A percentile compares a stretch with the other conserved stretches of the same genome.
Conservation (phyloP, 2,329 filamentous ascomycete genomes). For the Tolypocladium nubicola region DNA sequence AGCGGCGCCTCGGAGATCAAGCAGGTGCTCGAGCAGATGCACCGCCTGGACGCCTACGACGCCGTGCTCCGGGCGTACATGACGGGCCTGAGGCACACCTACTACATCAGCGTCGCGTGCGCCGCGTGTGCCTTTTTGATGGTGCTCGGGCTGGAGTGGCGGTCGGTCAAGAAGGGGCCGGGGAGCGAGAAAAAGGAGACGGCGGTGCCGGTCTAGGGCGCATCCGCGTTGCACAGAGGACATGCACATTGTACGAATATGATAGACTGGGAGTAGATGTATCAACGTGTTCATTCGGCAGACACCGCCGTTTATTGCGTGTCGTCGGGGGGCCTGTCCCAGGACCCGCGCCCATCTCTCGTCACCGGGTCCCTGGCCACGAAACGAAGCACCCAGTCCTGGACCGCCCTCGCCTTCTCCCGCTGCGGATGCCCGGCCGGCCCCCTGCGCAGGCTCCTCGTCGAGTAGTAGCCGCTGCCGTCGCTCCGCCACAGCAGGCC, state of each 20-base stretch:
- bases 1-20: constrained; percentile 41
- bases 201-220: constrained; percentile 8
- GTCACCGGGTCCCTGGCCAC: constrained; percentile 33
- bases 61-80: constrained; percentile 38
- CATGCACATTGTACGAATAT: not conserved
- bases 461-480: constrained; percentile 44
- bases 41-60: constrained; percentile 28
- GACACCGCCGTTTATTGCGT: constrained; percentile 17
- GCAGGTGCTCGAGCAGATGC: constrained; percentile 28
- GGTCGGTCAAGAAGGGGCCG: constrained; percentile 37
- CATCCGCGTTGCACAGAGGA: not conserved
- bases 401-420: constrained; percentile 55
- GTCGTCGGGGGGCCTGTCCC: constrained; percentile 30
- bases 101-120: constrained; percentile 39
- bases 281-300: not conserved
- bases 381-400: constrained; percentile 66
- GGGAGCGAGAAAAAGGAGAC: constrained; percentile 15
- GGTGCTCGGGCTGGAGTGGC: constrained; percentile 37
- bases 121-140: constrained; percentile 34
- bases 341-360: constrained; percentile 13
- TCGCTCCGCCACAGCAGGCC: constrained; percentile 50
- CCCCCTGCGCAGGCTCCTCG: constrained; percentile 31
- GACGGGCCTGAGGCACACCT: constrained; percentile 36
- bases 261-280: not conserved
- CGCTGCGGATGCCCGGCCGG: constrained; percentile 35